Base-by-base conservation (phyloP, 331 rosid species). In the Cydonia oblonga region DNA sequence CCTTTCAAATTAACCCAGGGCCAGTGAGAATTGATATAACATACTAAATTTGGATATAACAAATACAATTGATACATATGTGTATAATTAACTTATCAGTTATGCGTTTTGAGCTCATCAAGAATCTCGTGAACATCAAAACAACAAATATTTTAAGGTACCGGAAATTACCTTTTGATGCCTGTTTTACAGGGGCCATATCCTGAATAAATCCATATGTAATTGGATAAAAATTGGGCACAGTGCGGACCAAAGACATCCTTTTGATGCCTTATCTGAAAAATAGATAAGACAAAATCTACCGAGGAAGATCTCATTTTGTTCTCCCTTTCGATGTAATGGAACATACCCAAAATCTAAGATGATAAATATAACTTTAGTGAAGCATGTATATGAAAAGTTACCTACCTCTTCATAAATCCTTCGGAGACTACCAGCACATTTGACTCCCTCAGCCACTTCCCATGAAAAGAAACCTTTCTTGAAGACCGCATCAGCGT, bases 251-350 rank as follows among this genome's bases (percentile, higher is more conserved):
- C 81, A 77, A 90, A 54, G 32, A 81, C 63, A 68, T 91, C 96
- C 40, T 91, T 90, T 76, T 91, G 92, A 76, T 86, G 96, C 51
- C 90, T 78, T 73, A 93, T 82, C 97, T 93, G 91, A 84, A 76
- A 72, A 64, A 77, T 14, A 33, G 42, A 68, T 53, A 81, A 2
- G 65, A 75, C 40, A 52, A 77, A 76, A 68, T 25, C 22, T 49
- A 49, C 53, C 82, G 53, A 76, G 76, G 2, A 24, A 59, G 22
- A 40, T 71, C 46, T 4, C 54, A 16, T 16, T 9, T 35, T 32
- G 11, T 33, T 64, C n/a, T 3, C 57, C 42, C 30, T 3, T 5
- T 57, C 25, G 56, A 30, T 1, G 4, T 42, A 51, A n/a, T 29
- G n/a, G 20, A 69, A 70, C 15, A 56, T 3, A 32, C 40, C 32